Evolutionary conservation across 306 rosid species (phyloP).

Genomic region (Chamaecrista fasciculata): DNA sequence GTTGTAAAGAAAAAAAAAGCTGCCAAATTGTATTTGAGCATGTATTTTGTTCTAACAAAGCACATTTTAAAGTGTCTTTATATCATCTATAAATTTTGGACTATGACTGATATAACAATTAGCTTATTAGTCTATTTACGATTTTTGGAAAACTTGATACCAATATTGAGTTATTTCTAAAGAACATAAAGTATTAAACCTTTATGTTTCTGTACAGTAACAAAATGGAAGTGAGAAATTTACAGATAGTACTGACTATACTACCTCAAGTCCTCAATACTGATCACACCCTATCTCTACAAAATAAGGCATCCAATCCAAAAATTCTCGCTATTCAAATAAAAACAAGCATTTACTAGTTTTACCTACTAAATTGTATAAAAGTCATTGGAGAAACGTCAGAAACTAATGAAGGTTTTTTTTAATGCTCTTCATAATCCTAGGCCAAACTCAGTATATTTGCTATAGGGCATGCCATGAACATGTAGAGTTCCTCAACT

Average conservation of each 20-base stretch:
- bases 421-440: not conserved
- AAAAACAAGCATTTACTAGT: too few species aligned
- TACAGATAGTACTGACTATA: too few species aligned
- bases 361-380: not conserved
- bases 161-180: too few species aligned
- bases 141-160: not conserved
- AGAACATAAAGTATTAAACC: too few species aligned
- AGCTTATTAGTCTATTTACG: not conserved
- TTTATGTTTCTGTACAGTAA: too few species aligned
- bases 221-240: too few species aligned
- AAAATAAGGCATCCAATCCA: too few species aligned
- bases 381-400: too few species aligned
- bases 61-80: not conserved
- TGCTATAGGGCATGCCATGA: not conserved
- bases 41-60: not conserved
- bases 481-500: not conserved
- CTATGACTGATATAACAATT: not conserved
- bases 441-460: not conserved
- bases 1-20: not conserved
- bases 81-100: not conserved
- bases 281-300: too few species aligned
- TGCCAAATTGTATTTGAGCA: not conserved
- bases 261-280: too few species aligned
- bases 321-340: too few species aligned
- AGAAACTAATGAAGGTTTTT: too few species aligned